Base-by-base conservation (phyloP, 2,329 filamentous ascomycete genomes). In the Cadophora gregata region DNA sequence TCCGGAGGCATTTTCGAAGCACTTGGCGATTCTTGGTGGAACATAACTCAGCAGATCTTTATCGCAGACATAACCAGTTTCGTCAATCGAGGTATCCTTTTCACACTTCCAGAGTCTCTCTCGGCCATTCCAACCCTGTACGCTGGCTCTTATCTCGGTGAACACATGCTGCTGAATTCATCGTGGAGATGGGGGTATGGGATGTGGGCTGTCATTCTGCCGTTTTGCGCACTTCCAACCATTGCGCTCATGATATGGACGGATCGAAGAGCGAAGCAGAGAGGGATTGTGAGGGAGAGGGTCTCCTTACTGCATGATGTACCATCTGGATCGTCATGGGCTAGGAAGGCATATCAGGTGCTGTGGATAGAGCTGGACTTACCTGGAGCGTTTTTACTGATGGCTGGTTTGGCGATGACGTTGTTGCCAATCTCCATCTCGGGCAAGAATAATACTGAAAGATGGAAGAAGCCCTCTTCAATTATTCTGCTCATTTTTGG, bases 361-460 rank as follows among this genome's bases (percentile, higher is more conserved):
- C 29, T 56, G 8, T 56, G 51, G 51, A 36, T 56, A 7, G 51
- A 56, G 29, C 7, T 56, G 29, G 51, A 56, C 16, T 5, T 56
- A 7, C 51, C 51, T 5, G 51, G 51, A 10, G 51, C 29, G 3
- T 56, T 56, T 8, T 16, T 56, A 3, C 24, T 56, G 5, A 56
- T 56, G 29, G 29, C 51, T 56, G 51, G 51, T 56, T 27, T 56
- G 51, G 51, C 51, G 12, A 56, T 56, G 51, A 56, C 51, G 24
- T n/a, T 56, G 7, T 14, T 56, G 12, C 51, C 29, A 12, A 56
- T 56, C 16, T 56, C 51, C 3, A 56, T 56, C 10, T 16, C 51
- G 19, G 51, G 51, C 2, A 36, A 56, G 29, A 56, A 36, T 9
- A 56, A 56, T 6, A 38, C 51, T 3, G 29, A 4, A 56, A 21